These are phyloP conservation scores for Colletotrichum cordylinicola DNA, from an alignment of 2,329 filamentous ascomycete genomes.

Conservation along the genomic window DNA sequence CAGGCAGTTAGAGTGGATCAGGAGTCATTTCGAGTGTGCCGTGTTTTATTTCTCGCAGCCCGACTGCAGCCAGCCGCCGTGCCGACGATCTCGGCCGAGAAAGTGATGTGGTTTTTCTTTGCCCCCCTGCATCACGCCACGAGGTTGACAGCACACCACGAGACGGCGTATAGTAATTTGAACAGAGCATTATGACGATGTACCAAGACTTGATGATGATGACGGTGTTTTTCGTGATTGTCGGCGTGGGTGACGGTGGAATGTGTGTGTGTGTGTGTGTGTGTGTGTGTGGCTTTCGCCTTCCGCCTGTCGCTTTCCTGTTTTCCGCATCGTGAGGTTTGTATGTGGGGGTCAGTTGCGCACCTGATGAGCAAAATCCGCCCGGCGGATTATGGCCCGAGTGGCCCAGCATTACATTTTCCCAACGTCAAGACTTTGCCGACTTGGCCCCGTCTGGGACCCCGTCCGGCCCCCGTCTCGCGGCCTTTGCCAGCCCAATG, in stretches of 20 bases:
- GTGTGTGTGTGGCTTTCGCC: background rate
- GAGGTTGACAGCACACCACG: background rate
- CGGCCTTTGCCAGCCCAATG: constrained; percentile 1
- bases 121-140: background rate
- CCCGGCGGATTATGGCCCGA: constrained; percentile 18
- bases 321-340: background rate
- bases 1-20: constrained; percentile 20
- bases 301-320: background rate
- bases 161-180: background rate
- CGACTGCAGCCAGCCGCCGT: background rate
- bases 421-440: constrained; percentile 7
- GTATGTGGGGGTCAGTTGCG: background rate
- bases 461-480: background rate
- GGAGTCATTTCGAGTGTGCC: background rate
- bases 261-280: background rate
- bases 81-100: background rate
- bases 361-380: constrained; percentile 15
- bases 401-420: constrained; percentile 16
- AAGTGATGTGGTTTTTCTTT: background rate
- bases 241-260: background rate
- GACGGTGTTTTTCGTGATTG: background rate
- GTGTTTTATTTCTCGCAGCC: background rate
- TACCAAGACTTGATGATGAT: background rate
- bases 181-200: background rate
- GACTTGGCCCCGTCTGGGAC: background rate